Evolutionary conservation across 23 red algal genomes (phyloP).

Genomic region (Gracilaria vermiculophylla): DNA sequence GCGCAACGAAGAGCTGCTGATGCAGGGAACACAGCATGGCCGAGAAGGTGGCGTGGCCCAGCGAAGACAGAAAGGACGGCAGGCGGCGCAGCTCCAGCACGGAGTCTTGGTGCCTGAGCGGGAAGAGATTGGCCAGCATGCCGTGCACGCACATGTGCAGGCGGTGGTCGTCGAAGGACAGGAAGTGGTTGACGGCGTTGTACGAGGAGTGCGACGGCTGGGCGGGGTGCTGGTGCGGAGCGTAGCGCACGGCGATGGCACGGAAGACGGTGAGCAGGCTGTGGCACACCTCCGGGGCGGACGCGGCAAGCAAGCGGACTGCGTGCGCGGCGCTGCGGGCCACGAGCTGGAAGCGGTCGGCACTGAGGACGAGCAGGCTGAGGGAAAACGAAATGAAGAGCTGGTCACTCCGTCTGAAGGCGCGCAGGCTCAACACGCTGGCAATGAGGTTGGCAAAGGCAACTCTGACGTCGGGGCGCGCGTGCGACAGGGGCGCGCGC

Average conservation of each 20-base stretch:
- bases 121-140: neutral
- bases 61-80: conserved; percentile 1
- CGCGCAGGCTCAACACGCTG: neutral
- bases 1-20: neutral
- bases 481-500: neutral
- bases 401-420: neutral
- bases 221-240: neutral
- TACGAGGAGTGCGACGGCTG: neutral
- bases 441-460: neutral
- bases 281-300: neutral
- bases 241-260: neutral
- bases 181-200: neutral
- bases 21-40: neutral
- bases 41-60: neutral
- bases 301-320: neutral
- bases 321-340: neutral
- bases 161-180: neutral
- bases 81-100: neutral
- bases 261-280: neutral
- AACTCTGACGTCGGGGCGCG: neutral
- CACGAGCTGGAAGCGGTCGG: neutral
- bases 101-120: neutral
- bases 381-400: neutral
- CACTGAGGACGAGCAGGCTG: neutral
- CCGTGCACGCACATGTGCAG: conserved; percentile 13